Evolutionary conservation across 2,329 filamentous ascomycete genomes (phyloP).

Genomic region (Ophiostoma quercus): DNA sequence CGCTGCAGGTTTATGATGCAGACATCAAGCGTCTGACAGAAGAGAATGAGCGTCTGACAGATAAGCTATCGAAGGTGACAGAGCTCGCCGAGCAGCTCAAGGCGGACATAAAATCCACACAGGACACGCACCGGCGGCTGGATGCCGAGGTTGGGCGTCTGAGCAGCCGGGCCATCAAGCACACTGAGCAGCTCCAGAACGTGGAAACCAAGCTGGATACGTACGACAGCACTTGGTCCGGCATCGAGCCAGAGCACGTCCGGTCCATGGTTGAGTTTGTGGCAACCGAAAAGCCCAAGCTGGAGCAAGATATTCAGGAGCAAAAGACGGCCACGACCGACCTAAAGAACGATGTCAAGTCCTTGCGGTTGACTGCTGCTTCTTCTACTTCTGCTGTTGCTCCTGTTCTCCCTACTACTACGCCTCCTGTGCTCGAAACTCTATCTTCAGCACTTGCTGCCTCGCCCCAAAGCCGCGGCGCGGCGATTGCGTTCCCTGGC

Average conservation of each 20-base stretch:
- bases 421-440: not conserved
- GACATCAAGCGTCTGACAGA: not conserved
- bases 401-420: not conserved
- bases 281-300: conserved; percentile 9
- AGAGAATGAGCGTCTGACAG: not conserved
- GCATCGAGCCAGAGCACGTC: conserved; percentile 13
- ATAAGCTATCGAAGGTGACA: not conserved
- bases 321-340: conserved; percentile 12
- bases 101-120: not conserved
- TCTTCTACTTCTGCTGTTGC: not conserved
- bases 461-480: not conserved
- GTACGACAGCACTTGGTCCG: conserved; percentile 4
- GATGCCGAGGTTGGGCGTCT: conserved; percentile 3
- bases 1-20: not conserved
- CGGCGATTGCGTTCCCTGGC: conserved; percentile 21
- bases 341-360: not conserved
- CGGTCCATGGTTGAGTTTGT: conserved; percentile 16
- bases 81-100: not conserved
- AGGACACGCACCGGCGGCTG: not conserved
- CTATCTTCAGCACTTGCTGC: not conserved
- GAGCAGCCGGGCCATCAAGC: not conserved
- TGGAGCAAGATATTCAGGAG: not conserved
- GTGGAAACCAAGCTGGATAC: not conserved
- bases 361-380: not conserved
- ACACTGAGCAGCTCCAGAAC: not conserved